A percentile compares a stretch with the other conserved stretches of the same genome.
phyloP scores from a whole-genome alignment of 139 green algal genomes.

The Coelastrella sp. region DNA sequence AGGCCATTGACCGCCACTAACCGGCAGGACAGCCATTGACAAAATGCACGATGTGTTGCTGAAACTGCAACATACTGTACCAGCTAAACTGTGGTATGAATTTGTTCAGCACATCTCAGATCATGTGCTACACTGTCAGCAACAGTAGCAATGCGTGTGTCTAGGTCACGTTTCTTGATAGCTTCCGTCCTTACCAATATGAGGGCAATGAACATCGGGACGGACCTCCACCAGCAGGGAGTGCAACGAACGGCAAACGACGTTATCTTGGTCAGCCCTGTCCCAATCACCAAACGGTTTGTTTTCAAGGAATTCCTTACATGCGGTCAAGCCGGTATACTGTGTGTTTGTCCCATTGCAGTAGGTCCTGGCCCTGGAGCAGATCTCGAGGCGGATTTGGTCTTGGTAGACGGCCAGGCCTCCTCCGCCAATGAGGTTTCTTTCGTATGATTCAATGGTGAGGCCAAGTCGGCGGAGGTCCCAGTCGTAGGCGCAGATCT shows the following conservation, averaged over 20 bases:
- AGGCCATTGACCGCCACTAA: not conserved
- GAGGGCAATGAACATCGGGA: not conserved
- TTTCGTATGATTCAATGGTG: not conserved
- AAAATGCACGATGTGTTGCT: not conserved
- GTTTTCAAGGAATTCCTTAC: not conserved
- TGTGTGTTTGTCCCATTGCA: not conserved
- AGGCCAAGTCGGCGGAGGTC: slow-evolving; percentile 13
- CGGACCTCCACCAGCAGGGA: not conserved
- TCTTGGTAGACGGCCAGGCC: not conserved
- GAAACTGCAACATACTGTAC: no score
- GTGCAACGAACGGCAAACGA: not conserved
- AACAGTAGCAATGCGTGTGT: not conserved
- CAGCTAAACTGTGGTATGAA: not conserved
- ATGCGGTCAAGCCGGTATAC: not conserved
- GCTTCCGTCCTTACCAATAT: not conserved
- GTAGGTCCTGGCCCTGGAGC: not conserved
- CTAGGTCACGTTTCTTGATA: not conserved
- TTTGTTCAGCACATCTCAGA: not conserved
- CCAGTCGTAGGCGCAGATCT: not conserved
- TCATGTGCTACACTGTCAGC: not conserved
- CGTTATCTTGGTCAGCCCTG: not conserved
- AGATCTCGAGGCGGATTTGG: not conserved
- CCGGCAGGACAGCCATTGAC: no score
- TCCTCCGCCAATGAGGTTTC: not conserved
- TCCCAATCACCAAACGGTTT: not conserved